These are phyloP conservation scores for Tricholoma matsutake DNA, from an alignment of 768 basidiomycete species.

Conservation along the genomic window DNA sequence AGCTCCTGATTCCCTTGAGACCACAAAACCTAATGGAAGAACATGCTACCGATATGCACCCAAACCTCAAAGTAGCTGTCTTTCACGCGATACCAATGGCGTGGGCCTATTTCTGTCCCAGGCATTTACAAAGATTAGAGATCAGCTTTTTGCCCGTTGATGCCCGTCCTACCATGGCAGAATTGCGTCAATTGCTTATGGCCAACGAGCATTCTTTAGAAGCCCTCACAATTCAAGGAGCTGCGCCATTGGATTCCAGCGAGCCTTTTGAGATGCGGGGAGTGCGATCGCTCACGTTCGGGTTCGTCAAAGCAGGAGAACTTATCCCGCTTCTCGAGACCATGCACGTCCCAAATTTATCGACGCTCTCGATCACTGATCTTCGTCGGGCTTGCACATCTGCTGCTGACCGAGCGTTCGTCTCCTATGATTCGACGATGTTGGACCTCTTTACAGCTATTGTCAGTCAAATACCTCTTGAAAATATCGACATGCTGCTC, in stretches of 20 bases:
- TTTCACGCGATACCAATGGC: neutral
- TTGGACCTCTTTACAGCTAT: neutral
- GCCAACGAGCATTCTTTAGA: slow-evolving; percentile 1
- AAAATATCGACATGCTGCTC: slow-evolving; percentile 1
- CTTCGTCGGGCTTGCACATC: neutral
- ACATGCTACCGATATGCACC: neutral
- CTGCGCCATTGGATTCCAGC: neutral
- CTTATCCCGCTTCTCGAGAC: slow-evolving; percentile 1
- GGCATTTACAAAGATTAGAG: neutral
- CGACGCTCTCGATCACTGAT: slow-evolving; percentile 3
- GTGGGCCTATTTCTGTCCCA: neutral
- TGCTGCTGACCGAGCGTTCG: neutral
- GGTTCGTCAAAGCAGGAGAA: neutral
- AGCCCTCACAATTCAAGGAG: neutral
- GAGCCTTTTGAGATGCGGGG: neutral
- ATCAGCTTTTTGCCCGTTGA: neutral
- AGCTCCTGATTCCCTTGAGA: neutral
- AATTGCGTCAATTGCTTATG: neutral
- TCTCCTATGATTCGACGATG: neutral
- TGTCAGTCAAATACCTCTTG: slow-evolving; percentile 3
- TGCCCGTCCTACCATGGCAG: neutral
- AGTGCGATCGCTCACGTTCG: slow-evolving; percentile 3
- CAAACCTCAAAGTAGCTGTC: neutral
- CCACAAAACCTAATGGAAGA: neutral
- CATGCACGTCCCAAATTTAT: slow-evolving; percentile 6